Evolutionary conservation across 2,329 filamentous ascomycete species (phyloP).

Genomic region (Tolypocladium inflatum): DNA sequence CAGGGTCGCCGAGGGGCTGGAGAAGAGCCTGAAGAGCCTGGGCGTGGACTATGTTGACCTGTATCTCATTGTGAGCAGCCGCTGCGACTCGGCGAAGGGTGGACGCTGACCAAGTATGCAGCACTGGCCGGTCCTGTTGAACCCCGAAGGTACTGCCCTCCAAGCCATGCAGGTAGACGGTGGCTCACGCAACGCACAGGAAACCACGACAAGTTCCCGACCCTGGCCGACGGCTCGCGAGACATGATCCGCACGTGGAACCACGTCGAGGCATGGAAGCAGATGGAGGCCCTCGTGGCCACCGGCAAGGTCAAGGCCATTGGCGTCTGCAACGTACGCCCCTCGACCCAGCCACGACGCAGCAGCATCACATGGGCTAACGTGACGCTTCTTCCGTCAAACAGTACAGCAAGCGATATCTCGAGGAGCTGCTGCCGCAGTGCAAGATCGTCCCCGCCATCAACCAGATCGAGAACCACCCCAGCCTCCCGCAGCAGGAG

Average conservation of each 20-base stretch:
- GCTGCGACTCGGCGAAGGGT: too few relatives aligned
- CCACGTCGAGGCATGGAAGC: slow-evolving; percentile 69
- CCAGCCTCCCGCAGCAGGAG: slow-evolving; percentile 60
- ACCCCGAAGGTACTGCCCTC: slow-evolving; percentile 53
- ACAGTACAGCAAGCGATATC: slow-evolving; percentile 45
- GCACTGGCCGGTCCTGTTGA: slow-evolving; percentile 79
- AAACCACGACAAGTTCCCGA: slow-evolving; percentile 67
- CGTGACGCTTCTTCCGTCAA: neutral
- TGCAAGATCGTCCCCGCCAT: slow-evolving; percentile 50
- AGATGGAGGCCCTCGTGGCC: slow-evolving; percentile 57
- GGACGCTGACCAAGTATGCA: slow-evolving; percentile 8
- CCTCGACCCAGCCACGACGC: too few relatives aligned
- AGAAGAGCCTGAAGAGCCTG: slow-evolving; percentile 63
- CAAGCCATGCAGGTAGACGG: neutral
- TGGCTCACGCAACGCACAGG: slow-evolving; percentile 23
- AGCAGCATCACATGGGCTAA: neutral
- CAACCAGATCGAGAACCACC: slow-evolving; percentile 70
- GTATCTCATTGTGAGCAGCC: slow-evolving; percentile 50
- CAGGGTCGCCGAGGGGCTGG: slow-evolving; percentile 57
- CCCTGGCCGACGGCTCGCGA: slow-evolving; percentile 60
- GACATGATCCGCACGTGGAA: slow-evolving; percentile 62
- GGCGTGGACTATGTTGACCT: slow-evolving; percentile 77
- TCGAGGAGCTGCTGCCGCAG: slow-evolving; percentile 42
- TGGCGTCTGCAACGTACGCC: slow-evolving; percentile 45
- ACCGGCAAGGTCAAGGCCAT: slow-evolving; percentile 47